A percentile compares a stretch with the other conserved stretches of the same genome.
These are phyloP conservation scores for Fusarium armeniacum DNA, from an alignment of 2,329 filamentous ascomycete species.

Conservation along the genomic window DNA sequence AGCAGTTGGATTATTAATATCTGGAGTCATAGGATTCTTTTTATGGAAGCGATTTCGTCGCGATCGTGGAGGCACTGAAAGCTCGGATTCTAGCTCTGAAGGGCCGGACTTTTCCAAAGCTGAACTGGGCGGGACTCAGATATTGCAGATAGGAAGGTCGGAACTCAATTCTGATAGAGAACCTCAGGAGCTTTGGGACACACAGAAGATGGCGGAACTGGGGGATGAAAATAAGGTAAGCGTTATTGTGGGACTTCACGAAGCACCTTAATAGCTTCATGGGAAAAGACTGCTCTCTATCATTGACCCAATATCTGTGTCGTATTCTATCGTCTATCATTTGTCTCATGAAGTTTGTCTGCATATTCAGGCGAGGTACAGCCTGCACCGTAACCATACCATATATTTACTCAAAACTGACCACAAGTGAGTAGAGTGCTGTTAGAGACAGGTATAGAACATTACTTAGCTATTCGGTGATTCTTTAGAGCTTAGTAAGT, in stretches of 20 bases:
- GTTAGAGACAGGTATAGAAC: too few relatives aligned
- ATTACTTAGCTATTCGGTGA: too few relatives aligned
- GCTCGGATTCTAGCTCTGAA: neutral
- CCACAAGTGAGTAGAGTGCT: too few relatives aligned
- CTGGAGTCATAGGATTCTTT: neutral
- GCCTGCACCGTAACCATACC: too few relatives aligned
- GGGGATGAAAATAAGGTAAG: slow-evolving; percentile 17
- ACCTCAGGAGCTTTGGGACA: slow-evolving; percentile 15
- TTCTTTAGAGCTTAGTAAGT: too few relatives aligned
- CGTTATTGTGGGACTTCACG: slow-evolving; percentile 8
- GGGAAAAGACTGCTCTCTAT: too few relatives aligned
- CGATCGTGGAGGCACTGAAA: neutral
- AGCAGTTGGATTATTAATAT: neutral
- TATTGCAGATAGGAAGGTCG: slow-evolving; percentile 11
- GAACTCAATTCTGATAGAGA: neutral
- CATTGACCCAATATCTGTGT: too few relatives aligned
- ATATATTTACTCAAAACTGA: too few relatives aligned
- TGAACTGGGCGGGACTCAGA: neutral
- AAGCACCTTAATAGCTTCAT: neutral
- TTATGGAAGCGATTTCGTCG: neutral
- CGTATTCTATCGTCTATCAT: too few relatives aligned
- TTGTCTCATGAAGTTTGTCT: too few relatives aligned
- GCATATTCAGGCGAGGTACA: too few relatives aligned
- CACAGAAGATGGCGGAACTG: slow-evolving; percentile 6
- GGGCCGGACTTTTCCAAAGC: neutral